Percentiles rank a stretch among this genome's conserved stretches.
Conservation (phyloP, 176 grass and related monocot genomes). For the Typha latifolia region DNA sequence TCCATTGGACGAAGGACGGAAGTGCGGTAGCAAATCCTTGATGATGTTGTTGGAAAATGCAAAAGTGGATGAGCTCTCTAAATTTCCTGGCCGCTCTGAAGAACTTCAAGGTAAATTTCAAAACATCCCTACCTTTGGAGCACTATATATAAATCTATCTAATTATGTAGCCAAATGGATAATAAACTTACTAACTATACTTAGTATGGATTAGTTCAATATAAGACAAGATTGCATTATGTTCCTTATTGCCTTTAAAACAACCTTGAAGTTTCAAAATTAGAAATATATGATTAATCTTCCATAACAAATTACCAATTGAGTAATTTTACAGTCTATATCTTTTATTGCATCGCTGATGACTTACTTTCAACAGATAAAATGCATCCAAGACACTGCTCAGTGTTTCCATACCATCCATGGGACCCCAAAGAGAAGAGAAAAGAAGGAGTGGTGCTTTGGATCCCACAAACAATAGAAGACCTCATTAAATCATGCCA, state of each 20-base stretch:
- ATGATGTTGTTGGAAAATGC: slow-evolving; percentile 53
- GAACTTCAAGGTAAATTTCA: slow-evolving; percentile 38
- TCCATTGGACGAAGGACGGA: slow-evolving; percentile 70
- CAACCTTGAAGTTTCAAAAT: too few relatives aligned
- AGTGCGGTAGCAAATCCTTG: slow-evolving; percentile 49
- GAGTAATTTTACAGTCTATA: not conserved
- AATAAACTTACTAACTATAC: too few relatives aligned
- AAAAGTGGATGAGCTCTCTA: slow-evolving; percentile 48
- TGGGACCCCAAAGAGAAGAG: slow-evolving; percentile 32
- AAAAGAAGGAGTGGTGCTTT: slow-evolving; percentile 60
- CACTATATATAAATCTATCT: not conserved
- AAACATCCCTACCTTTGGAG: not conserved
- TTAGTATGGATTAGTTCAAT: too few relatives aligned
- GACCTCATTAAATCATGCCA: slow-evolving; percentile 40
- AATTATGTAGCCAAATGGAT: too few relatives aligned
- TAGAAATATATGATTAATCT: too few relatives aligned
- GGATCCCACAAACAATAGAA: slow-evolving; percentile 61
- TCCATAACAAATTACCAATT: not conserved
- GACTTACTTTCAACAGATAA: slow-evolving; percentile 32
- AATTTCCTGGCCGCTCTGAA: slow-evolving; percentile 46
- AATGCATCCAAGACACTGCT: slow-evolving; percentile 52
- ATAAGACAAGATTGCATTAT: too few relatives aligned
- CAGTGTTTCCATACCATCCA: slow-evolving; percentile 71
- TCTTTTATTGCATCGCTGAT: not conserved
- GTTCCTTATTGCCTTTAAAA: not conserved